A percentile compares a stretch with the other conserved stretches of the same genome.
Conservation (phyloP, 805 yeast genomes). For the Myxozyma udenii region DNA sequence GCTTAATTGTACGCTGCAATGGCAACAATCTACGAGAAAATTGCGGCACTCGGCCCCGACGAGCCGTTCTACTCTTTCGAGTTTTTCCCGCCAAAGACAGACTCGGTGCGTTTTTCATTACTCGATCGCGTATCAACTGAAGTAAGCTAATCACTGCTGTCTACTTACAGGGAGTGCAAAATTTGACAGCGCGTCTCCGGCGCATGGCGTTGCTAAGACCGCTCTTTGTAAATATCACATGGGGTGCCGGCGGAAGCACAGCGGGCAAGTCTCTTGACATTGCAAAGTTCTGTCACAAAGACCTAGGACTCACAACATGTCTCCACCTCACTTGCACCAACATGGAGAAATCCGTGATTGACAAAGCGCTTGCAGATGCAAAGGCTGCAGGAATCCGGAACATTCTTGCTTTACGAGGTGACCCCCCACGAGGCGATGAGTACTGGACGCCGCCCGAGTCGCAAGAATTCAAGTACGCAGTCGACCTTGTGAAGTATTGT, state of each 20-base stretch:
- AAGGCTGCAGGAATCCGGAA: constrained; percentile 76
- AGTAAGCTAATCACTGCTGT: background rate
- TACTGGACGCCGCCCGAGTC: constrained; percentile 47
- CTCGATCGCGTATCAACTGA: background rate
- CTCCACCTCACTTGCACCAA: constrained; percentile 96
- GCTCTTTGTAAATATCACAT: constrained; percentile 84
- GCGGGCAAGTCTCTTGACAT: constrained; percentile 80
- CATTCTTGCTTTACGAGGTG: constrained; percentile 91
- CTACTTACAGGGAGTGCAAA: constrained; percentile 60
- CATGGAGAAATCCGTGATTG: constrained; percentile 72
- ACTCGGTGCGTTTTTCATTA: constrained; percentile 44
- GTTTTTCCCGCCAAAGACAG: constrained; percentile 97
- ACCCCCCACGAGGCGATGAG: constrained; percentile 80
- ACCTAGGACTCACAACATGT: constrained; percentile 81
- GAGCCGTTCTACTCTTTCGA: constrained; percentile 79
- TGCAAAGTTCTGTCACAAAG: constrained; percentile 71
- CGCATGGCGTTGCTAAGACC: constrained; percentile 90
- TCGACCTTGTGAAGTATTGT: constrained; percentile 81
- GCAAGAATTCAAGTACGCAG: constrained; percentile 69
- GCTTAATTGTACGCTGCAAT: too few relatives aligned
- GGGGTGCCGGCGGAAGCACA: constrained; percentile 99
- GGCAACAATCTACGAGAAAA: constrained; percentile 44
- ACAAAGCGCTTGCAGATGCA: constrained; percentile 70
- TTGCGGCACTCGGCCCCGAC: constrained; percentile 47
- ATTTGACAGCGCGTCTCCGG: constrained; percentile 77